Percentiles rank a stretch among this genome's conserved stretches.
These are phyloP conservation scores for Psidium friedrichsthalianum DNA, from an alignment of 345 rosid genomes.

Conservation along the genomic window DNA sequence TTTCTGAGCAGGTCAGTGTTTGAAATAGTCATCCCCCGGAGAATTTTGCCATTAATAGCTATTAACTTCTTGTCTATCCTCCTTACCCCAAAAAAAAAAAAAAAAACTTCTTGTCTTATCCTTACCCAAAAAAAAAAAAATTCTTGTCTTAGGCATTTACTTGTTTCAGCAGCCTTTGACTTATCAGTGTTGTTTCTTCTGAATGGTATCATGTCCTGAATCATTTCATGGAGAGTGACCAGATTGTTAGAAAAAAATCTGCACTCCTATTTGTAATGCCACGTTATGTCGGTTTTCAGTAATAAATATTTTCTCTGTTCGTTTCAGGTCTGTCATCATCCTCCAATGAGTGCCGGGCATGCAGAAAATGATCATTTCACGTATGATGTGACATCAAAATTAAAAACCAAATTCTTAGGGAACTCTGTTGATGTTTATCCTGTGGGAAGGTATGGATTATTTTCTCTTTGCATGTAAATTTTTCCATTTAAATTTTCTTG, in stretches of 20 bases:
- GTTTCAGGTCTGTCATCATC: conserved; percentile 86
- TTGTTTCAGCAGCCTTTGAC: neutral
- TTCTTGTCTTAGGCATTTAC: neutral
- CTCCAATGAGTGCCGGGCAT: conserved; percentile 93
- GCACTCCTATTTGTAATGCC: neutral
- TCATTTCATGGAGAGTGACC: neutral
- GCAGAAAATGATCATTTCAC: conserved; percentile 84
- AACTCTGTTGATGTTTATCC: conserved; percentile 66
- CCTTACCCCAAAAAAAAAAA: too few relatives aligned
- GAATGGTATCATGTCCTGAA: neutral
- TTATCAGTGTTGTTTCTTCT: neutral
- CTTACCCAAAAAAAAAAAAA: too few relatives aligned
- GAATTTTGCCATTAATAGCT: neutral
- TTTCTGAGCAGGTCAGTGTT: conserved; percentile 69
- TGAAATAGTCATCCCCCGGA: neutral
- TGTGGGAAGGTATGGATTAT: conserved; percentile 52
- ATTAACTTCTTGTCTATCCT: neutral
- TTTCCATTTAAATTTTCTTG: neutral
- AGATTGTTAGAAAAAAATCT: neutral
- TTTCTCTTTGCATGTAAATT: neutral
- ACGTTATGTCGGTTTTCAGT: neutral
- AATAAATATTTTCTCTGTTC: neutral
- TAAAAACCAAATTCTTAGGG: conserved; percentile 78
- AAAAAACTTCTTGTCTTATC: too few relatives aligned
- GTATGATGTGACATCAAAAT: conserved; percentile 72